Evolutionary conservation across 2,329 filamentous ascomycete genomes (phyloP), one percentile per base, ranked within the genome.

Genomic region (Geosmithia putterillii): DNA sequence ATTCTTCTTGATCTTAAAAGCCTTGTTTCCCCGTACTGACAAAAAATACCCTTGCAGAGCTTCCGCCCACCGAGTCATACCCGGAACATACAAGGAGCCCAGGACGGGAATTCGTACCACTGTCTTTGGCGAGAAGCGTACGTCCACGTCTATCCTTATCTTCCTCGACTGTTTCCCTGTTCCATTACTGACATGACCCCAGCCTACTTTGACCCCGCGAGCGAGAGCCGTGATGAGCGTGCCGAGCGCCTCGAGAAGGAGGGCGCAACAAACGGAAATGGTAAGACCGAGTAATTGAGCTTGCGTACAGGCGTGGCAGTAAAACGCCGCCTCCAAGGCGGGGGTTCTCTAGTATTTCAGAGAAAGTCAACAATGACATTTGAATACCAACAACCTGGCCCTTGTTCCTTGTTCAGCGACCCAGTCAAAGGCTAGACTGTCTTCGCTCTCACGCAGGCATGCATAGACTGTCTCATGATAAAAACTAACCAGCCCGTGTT

Each of bases 81-180:
- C 42, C 20, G 42, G 42, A 10, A n/a, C 22, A 9, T 44, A 44
- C 42, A 44, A 21, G 20, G 38, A 37, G 25, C 28, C n/a, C 12
- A 19, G 42, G 21, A 39, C 36, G 14, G 42, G 42, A 4, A 39
- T 44, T 23, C 22, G 42, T 4, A 44, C 42, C 15, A 44, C 42
- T 12, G 42, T 44, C 25, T 44, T 44, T 25, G 38, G 42, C 20
- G 42, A 44, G 32, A 44, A 44, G 34, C 42, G 42, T 44, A 44
- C 40, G 42, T 35, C n/a, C 21, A 40, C 7, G n/a, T n/a, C 12
- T 28, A 23, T 10, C 10, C 28, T 6, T 40, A 44, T 40, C 7
- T 34, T 28, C n/a, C n/a, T 28, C 23, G 7, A 25, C 10, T 6
- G 28, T 3, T 32, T 32, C 28, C 5, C 15, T 40, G 21, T 38